Percentiles rank a stretch among this genome's conserved stretches.
Conservation (phyloP, 1,284 basidiomycete genomes). For the Cryptococcus hybrid region DNA sequence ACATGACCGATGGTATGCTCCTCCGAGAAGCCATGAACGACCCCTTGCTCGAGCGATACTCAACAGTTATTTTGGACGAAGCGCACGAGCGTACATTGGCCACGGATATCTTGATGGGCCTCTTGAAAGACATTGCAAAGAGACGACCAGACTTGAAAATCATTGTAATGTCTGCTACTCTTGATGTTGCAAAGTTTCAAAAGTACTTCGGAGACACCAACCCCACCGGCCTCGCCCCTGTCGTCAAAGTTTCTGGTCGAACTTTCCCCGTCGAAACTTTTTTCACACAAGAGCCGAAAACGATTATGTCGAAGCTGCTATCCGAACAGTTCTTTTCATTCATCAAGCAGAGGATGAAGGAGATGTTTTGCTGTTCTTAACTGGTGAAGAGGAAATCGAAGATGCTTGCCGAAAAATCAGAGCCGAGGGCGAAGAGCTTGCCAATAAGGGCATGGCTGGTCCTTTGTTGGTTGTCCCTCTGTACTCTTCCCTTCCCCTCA, state of each 20-base stretch:
- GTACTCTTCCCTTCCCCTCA: slow-evolving; percentile 91
- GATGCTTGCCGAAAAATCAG: slow-evolving; percentile 94
- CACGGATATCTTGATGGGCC: slow-evolving; percentile 97
- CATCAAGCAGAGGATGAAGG: slow-evolving; percentile 94
- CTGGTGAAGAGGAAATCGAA: slow-evolving; percentile 98
- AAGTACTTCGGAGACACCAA: slow-evolving; percentile 78
- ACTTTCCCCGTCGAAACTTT: slow-evolving; percentile 95
- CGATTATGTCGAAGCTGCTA: slow-evolving; percentile 96
- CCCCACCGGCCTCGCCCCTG: slow-evolving; percentile 62
- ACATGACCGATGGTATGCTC: slow-evolving; percentile 99
- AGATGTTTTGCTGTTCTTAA: slow-evolving; percentile 92
- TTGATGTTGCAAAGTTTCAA: slow-evolving; percentile 96
- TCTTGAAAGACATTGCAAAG: slow-evolving; percentile 71
- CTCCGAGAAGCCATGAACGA: slow-evolving; percentile 98
- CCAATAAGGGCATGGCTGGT: slow-evolving; percentile 71
- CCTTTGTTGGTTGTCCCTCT: slow-evolving; percentile 86
- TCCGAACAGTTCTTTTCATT: slow-evolving; percentile 95
- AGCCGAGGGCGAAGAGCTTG: slow-evolving; percentile 77
- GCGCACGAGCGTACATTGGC: slow-evolving; percentile 98
- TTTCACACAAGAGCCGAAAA: slow-evolving; percentile 93
- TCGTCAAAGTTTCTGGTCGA: slow-evolving; percentile 94
- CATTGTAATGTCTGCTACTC: slow-evolving; percentile 97
- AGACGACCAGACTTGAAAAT: slow-evolving; percentile 88
- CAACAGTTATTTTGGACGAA: slow-evolving; percentile 97
- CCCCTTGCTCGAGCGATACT: slow-evolving; percentile 82